Conservation (phyloP, 148 eudicot genomes). For the Cornus kousa region DNA sequence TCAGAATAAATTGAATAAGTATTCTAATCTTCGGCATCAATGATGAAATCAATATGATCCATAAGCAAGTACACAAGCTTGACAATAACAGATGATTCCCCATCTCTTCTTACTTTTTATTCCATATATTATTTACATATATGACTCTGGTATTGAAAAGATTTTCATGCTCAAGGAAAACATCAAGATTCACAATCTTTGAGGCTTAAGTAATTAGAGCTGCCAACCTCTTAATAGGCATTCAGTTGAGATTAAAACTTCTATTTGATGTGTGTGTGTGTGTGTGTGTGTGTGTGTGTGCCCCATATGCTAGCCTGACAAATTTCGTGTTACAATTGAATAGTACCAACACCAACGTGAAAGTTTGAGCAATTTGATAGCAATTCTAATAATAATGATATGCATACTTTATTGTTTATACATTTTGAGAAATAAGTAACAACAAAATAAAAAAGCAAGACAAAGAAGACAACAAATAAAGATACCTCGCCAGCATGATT, state of each 20-base stretch:
- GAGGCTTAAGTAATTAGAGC: background rate
- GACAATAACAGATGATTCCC: background rate
- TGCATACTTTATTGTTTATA: background rate
- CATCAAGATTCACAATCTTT: background rate
- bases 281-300: background rate
- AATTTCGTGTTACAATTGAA: background rate
- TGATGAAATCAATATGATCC: background rate
- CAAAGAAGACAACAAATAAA: constrained; percentile 9
- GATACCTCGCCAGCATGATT: constrained; percentile 93
- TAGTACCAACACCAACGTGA: background rate
- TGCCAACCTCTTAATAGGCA: background rate
- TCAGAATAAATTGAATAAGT: background rate
- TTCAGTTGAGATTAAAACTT: background rate
- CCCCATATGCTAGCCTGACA: background rate
- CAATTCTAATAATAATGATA: background rate
- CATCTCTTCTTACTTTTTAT: background rate
- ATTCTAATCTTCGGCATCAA: background rate
- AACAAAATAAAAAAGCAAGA: background rate
- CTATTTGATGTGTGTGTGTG: no score
- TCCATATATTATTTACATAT: background rate
- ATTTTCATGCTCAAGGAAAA: background rate
- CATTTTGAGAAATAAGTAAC: background rate
- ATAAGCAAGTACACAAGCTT: background rate
- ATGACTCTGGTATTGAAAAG: background rate
- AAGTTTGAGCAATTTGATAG: background rate